Evolutionary conservation across 306 rosid species (phyloP).

Genomic region (Sicyos baderoa): DNA sequence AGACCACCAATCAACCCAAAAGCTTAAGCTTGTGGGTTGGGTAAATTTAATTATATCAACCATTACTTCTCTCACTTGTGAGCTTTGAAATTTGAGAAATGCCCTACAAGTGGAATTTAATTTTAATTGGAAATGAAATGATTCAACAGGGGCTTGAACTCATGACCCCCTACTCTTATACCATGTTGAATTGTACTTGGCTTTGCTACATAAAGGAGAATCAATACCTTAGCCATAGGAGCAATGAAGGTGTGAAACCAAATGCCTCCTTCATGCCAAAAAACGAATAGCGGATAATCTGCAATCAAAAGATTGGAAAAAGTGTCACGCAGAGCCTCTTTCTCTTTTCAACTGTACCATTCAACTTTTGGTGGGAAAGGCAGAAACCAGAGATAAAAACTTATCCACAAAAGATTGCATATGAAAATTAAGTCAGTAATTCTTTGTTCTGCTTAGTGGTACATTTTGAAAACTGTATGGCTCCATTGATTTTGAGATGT

Average conservation of each 20-base stretch:
- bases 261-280: conserved; percentile 65
- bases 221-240: conserved; percentile 71
- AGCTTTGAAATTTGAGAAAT: no score
- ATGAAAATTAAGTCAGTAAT: not conserved
- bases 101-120: no score
- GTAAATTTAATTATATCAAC: no score
- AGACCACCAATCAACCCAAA: no score
- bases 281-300: conserved; percentile 75
- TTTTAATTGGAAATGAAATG: no score
- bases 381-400: not conserved
- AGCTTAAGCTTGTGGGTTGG: no score
- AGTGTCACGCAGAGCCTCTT: not conserved
- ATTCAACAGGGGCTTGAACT: no score
- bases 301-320: conserved; percentile 21
- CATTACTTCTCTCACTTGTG: no score
- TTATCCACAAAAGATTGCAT: not conserved
- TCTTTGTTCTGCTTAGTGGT: not conserved
- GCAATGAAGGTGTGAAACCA: conserved; percentile 76
- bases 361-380: not conserved
- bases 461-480: not conserved
- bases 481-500: not conserved
- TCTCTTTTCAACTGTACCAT: not conserved
- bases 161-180: no score
- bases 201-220: conserved; percentile 7
- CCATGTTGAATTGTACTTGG: not conserved